Base-by-base conservation (phyloP, 805 yeast genomes). In the Candida argentea region DNA sequence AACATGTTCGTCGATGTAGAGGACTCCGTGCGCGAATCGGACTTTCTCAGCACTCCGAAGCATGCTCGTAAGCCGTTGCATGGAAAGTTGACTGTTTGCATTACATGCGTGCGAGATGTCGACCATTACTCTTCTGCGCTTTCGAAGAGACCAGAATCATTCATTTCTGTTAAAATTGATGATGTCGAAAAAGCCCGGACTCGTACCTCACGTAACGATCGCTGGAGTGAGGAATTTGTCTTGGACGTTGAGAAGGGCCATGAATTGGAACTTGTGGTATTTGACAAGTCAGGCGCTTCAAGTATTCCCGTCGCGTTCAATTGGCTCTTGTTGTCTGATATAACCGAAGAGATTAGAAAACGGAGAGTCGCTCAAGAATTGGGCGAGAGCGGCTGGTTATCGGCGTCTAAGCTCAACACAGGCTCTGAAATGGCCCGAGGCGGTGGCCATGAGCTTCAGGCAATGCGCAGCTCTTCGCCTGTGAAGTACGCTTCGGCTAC, bases 331-430 rank as follows among this genome's bases (percentile, higher is more conserved):
- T 64, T 91, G 16, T 76, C 93, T 3, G 99, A 91, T 52, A 71
- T 91, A 24, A 86, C 93, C 1, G 99, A 91, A 59, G 97, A 91
- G 42, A 70, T 89, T 31, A 83, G 99, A 55, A 81, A 91, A 44
- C 80, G 78, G 51, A 85, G 84, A 44, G 87, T 83, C 14, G 83
- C 74, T 6, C 76, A 73, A 43, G 83, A 82, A 23, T 56, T 70
- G 34, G 81, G 76, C 2, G 68, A 63, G 22, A 70, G 76, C 26
- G 95, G 91, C 26, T 91, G 97, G 98, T 81, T 84, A 5, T 70
- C 84, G 34, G 96, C 95, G 1, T 65, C 81, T 0, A 67, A 67
- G 40, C 51, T 73, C 35, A n/a, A n/a, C n/a, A 52, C 62, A 12
- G 36, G 32, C 34, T 18, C 20, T 18, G 20, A 18, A 18, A 18